phyloP scores from a whole-genome alignment of 2,329 filamentous ascomycete species.

The Hypoxylon sp. region DNA sequence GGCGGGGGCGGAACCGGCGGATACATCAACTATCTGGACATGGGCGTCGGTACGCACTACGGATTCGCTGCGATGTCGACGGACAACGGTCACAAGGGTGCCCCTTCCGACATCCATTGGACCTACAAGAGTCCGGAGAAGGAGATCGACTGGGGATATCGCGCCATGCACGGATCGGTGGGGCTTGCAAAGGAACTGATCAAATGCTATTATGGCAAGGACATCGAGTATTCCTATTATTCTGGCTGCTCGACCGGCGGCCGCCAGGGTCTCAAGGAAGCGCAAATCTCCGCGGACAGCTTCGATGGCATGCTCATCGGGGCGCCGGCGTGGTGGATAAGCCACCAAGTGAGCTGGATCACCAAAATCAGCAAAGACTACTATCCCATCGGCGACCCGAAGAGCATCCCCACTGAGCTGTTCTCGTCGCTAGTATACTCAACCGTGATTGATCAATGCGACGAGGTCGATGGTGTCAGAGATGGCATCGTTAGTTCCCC shows the following conservation, averaged over 20 bases:
- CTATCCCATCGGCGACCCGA: slow-evolving; percentile 49
- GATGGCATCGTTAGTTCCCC: slow-evolving; percentile 57
- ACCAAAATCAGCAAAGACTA: slow-evolving; percentile 44
- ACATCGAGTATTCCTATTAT: slow-evolving; percentile 60
- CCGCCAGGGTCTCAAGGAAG: slow-evolving; percentile 63
- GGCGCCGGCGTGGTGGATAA: slow-evolving; percentile 48
- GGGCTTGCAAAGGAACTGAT: slow-evolving; percentile 58
- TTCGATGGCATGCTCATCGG: slow-evolving; percentile 65
- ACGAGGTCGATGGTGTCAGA: slow-evolving; percentile 54
- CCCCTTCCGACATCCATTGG: slow-evolving; percentile 46
- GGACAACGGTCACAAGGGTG: slow-evolving; percentile 50
- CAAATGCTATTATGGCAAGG: slow-evolving; percentile 56
- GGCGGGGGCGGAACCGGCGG: slow-evolving; percentile 52
- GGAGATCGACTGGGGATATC: slow-evolving; percentile 43
- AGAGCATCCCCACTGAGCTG: slow-evolving; percentile 43
- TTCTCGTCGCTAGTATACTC: slow-evolving; percentile 53
- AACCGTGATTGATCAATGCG: slow-evolving; percentile 55
- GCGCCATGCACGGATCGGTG: slow-evolving; percentile 48
- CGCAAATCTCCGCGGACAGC: slow-evolving; percentile 55
- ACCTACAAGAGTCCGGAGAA: slow-evolving; percentile 45
- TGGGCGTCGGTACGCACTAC: slow-evolving; percentile 43
- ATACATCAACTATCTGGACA: slow-evolving; percentile 51
- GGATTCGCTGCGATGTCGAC: slow-evolving; percentile 52
- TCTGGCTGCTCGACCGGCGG: slow-evolving; percentile 65
- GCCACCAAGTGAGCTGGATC: slow-evolving; percentile 42